phyloP scores from a whole-genome alignment of 2,329 filamentous ascomycete species.

The Penicillium sp. region DNA sequence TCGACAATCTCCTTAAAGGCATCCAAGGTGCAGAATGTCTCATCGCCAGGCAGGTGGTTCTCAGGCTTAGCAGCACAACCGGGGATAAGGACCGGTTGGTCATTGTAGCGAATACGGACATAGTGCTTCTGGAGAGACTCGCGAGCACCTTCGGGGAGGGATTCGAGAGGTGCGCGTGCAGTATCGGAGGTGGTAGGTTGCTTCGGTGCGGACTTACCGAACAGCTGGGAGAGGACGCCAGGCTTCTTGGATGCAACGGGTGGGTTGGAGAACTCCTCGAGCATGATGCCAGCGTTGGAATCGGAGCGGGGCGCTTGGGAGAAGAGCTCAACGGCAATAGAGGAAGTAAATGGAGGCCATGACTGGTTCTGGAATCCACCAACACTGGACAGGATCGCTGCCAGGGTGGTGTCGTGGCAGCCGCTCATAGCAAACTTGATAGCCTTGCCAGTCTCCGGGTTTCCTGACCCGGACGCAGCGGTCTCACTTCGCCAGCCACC shows the following conservation, averaged over 20 bases:
- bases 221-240: conserved; percentile 34
- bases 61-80: conserved; percentile 69
- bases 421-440: conserved; percentile 77
- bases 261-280: conserved; percentile 28
- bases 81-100: conserved; percentile 74
- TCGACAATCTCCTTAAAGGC: conserved; percentile 93
- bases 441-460: conserved; percentile 40
- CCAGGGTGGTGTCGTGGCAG: conserved; percentile 92
- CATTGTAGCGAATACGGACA: conserved; percentile 89
- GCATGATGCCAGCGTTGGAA: conserved; percentile 18
- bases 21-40: conserved; percentile 84
- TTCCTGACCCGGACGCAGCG: conserved; percentile 49
- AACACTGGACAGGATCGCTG: conserved; percentile 70
- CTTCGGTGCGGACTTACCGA: conserved; percentile 18
- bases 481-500: conserved; percentile 51
- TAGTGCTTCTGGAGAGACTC: conserved; percentile 63
- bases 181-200: conserved; percentile 27
- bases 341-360: conserved; percentile 94
- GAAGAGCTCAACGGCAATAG: conserved; percentile 89
- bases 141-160: conserved; percentile 29
- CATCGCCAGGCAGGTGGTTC: conserved; percentile 82
- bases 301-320: conserved; percentile 46
- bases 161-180: conserved; percentile 34
- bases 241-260: conserved; percentile 25
- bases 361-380: conserved; percentile 70